Evolutionary conservation across 2,329 filamentous ascomycete species (phyloP), one percentile per base, ranked within the genome.

Genomic region (Pseudopyricularia cyperi): DNA sequence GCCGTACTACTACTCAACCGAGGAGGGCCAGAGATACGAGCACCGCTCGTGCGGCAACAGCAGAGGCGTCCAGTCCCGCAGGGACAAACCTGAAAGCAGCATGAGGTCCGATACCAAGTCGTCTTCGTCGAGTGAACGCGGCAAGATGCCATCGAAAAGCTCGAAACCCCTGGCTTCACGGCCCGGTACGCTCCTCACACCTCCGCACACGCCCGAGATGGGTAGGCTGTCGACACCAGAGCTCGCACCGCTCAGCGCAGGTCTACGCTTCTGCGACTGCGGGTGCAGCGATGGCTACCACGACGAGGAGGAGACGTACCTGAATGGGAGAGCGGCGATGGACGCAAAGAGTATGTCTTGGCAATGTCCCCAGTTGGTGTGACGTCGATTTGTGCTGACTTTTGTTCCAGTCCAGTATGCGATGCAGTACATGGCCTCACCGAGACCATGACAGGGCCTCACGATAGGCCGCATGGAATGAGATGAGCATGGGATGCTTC

Each of bases 211-310:
- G 28, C 50, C 50, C 6, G n/a, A 44, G n/a, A 51, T 51, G 3
- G 39, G 24, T n/a, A 30, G 50, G 19, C 12, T 51, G 17, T 42
- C 37, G 32, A 51, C 50, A 14, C 50, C 50, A 33, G 50, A 51
- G 8, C 37, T 51, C 28, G 50, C 50, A 42, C 50, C 50, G 19
- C 9, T 51, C 12, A 51, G 28, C 50, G 37, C 50, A 17, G 39
- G 50, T 14, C 28, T 51, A 39, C 50, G 50, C 12, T 51, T 51
- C 50, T 51, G 50, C 50, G 15, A 42, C n/a, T 51, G 50, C 30
- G 35, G 50, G 22, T 46, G 34, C 30, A 42, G 50, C 30, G 50
- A 51, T 15, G 50, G 28, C 17, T 24, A 46, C 22, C 50, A 46
- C 17, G 50, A 44, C 11, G 37, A 51, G n/a, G 50, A 51, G 39